These are phyloP conservation scores for Hordeum pubiflorum DNA, from an alignment of 202 grass and related monocot species.

Conservation along the genomic window DNA sequence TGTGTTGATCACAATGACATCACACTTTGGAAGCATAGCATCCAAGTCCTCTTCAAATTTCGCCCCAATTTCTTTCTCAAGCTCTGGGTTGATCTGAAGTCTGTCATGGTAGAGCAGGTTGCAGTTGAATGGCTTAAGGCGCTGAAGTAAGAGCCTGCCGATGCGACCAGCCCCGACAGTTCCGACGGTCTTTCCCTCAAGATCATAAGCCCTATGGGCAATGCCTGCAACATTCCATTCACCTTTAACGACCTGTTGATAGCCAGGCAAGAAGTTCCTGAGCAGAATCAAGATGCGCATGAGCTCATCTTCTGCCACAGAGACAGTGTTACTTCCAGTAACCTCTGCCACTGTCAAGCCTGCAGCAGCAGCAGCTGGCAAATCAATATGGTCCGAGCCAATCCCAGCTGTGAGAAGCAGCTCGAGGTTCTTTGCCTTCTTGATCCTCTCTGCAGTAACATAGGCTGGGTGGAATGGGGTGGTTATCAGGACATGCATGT, in stretches of 20 bases:
- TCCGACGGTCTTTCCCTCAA: constrained; percentile 84
- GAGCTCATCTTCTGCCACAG: constrained; percentile 91
- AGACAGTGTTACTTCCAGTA: constrained; percentile 84
- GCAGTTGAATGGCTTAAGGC: constrained; percentile 92
- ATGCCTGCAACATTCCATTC: constrained; percentile 92
- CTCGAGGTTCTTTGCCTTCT: constrained; percentile 78
- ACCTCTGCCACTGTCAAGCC: constrained; percentile 87
- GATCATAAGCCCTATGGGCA: constrained; percentile 82
- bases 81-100: constrained; percentile 52
- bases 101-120: constrained; percentile 88
- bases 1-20: constrained; percentile 81
- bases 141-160: constrained; percentile 74
- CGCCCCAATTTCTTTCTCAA: constrained; percentile 87
- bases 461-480: constrained; percentile 94
- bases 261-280: constrained; percentile 89
- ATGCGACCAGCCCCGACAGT: constrained; percentile 90
- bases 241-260: constrained; percentile 77
- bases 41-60: constrained; percentile 91
- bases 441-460: constrained; percentile 84
- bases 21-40: constrained; percentile 88
- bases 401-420: constrained; percentile 91
- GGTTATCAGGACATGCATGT: constrained; percentile 84
- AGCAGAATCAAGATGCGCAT: constrained; percentile 75
- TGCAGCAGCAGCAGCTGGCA: constrained; percentile 66
- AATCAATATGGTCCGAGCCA: constrained; percentile 89